Conservation (phyloP, 306 rosid species). For the Citrullus colocynthis region DNA sequence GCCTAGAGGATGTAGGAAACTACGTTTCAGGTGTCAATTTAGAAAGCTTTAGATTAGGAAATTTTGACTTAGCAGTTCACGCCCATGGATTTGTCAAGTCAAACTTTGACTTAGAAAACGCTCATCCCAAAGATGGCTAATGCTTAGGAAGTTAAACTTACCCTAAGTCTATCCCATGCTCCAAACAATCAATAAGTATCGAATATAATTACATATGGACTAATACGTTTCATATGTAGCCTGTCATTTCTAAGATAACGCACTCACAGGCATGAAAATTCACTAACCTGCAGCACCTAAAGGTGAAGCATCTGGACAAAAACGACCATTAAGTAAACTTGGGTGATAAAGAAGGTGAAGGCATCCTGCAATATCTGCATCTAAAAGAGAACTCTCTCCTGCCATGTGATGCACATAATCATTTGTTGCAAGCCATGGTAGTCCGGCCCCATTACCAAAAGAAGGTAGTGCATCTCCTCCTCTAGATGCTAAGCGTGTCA, state of each 20-base stretch:
- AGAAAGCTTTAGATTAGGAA: neutral
- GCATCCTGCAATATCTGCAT: conserved; percentile 85
- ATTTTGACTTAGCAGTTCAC: neutral
- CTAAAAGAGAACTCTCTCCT: conserved; percentile 73
- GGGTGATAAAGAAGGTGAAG: conserved; percentile 95
- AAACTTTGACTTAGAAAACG: neutral
- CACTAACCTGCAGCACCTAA: conserved; percentile 77
- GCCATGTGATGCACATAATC: conserved; percentile 48
- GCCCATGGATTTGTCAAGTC: neutral
- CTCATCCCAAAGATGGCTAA: neutral
- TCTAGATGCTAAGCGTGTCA: conserved; percentile 79
- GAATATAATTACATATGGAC: neutral
- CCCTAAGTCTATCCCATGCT: neutral
- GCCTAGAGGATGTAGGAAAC: neutral
- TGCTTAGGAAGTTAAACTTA: neutral
- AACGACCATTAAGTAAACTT: conserved; percentile 77
- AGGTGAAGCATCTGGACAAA: conserved; percentile 99
- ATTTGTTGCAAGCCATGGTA: conserved; percentile 83
- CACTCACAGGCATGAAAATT: conserved; percentile 11
- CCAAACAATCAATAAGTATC: neutral
- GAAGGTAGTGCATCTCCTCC: conserved; percentile 90
- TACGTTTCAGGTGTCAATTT: neutral
- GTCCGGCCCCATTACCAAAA: conserved; percentile 88
- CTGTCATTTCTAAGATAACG: neutral
- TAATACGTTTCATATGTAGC: neutral